Evolutionary conservation across 352 stramenopile genomes (phyloP).

Genomic region (Globisporangium ultimum): DNA sequence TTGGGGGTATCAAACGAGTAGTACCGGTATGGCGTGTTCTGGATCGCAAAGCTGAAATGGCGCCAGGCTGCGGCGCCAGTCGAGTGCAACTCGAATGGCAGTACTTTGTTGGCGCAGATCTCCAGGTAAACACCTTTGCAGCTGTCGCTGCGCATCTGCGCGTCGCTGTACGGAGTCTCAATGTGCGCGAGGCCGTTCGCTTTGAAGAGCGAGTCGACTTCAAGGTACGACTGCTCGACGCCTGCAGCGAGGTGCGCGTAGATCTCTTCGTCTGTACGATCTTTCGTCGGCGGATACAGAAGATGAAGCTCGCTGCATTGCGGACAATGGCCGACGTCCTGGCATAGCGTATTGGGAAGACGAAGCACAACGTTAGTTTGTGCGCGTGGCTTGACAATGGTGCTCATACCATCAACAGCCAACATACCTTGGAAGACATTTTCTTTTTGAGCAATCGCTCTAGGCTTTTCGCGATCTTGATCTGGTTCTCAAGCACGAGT

Average conservation of each 20-base stretch:
- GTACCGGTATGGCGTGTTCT: constrained; percentile 33
- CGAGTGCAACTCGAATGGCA: constrained; percentile 37
- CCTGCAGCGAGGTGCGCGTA: constrained; percentile 30
- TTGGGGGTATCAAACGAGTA: constrained; percentile 17
- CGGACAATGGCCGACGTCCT: neutral
- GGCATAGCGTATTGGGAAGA: too few relatives aligned
- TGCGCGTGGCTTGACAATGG: too few relatives aligned
- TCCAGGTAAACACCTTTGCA: constrained; percentile 22
- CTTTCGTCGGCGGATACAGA: constrained; percentile 20
- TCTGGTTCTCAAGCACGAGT: constrained; percentile 38
- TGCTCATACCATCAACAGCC: too few relatives aligned
- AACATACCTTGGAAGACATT: too few relatives aligned
- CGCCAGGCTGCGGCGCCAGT: constrained; percentile 36
- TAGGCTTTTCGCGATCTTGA: constrained; percentile 47
- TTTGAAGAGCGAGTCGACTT: constrained; percentile 29
- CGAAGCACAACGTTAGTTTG: too few relatives aligned
- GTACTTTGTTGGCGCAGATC: constrained; percentile 37
- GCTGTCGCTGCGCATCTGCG: constrained; percentile 7
- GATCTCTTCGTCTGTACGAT: constrained; percentile 22
- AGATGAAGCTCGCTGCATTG: constrained; percentile 20
- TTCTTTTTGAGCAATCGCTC: constrained; percentile 6
- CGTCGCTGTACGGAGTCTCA: constrained; percentile 6
- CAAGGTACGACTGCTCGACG: constrained; percentile 36
- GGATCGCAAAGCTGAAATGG: constrained; percentile 29
- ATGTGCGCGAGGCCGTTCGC: constrained; percentile 12